These are phyloP conservation scores for Lepidium aucheri DNA, from an alignment of 345 rosid genomes.

Conservation along the genomic window DNA sequence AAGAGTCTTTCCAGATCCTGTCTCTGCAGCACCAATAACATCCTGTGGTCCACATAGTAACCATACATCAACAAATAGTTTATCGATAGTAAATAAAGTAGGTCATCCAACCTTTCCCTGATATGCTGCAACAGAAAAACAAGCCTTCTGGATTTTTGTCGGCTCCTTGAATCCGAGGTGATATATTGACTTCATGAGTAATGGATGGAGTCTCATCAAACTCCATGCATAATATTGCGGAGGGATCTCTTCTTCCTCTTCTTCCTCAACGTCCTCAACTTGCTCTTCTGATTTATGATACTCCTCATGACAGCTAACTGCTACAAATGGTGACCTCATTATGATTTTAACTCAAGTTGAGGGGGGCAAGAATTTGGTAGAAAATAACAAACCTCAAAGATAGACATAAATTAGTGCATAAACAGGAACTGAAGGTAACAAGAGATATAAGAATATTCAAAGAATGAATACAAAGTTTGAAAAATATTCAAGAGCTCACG, in stretches of 20 bases:
- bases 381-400: slow-evolving; percentile 4
- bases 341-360: neutral
- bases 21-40: slow-evolving; percentile 95
- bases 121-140: slow-evolving; percentile 86
- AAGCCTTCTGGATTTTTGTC: slow-evolving; percentile 82
- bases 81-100: neutral
- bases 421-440: neutral
- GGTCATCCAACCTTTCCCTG: slow-evolving; percentile 73
- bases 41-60: slow-evolving; percentile 44
- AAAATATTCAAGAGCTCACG: neutral
- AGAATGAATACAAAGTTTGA: neutral
- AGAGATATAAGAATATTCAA: neutral
- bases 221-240: slow-evolving; percentile 65
- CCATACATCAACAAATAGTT: neutral
- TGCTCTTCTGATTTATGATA: slow-evolving; percentile 35
- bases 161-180: slow-evolving; percentile 86
- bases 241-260: slow-evolving; percentile 42
- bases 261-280: slow-evolving; percentile 44
- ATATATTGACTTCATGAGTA: slow-evolving; percentile 62
- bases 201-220: slow-evolving; percentile 77
- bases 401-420: neutral
- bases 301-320: slow-evolving; percentile 31
- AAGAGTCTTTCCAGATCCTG: slow-evolving; percentile 98
- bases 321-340: neutral
- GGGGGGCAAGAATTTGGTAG: neutral